phyloP scores from a whole-genome alignment of 257 asterid genomes.

The Marsdenia floribunda region DNA sequence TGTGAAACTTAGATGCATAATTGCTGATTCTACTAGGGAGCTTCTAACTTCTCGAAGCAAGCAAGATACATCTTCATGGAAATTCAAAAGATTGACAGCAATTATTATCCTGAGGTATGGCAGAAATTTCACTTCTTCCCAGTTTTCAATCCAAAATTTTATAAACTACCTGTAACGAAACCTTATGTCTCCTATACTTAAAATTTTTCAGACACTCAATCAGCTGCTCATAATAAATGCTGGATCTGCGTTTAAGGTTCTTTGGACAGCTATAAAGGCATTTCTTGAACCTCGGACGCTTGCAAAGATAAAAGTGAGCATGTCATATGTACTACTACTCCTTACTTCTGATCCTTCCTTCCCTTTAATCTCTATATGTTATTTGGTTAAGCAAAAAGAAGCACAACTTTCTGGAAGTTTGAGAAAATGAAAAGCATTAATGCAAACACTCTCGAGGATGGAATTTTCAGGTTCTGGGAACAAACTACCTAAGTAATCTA shows the following conservation, averaged over 20 bases:
- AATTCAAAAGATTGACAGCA: slow-evolving; percentile 70
- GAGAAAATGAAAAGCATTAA: background rate
- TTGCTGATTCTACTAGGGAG: slow-evolving; percentile 36
- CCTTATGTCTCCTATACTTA: slow-evolving; percentile 1
- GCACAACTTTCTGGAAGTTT: background rate
- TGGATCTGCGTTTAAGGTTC: slow-evolving; percentile 58
- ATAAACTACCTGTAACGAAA: background rate
- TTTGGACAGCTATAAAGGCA: slow-evolving; percentile 62
- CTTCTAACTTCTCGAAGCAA: slow-evolving; percentile 64
- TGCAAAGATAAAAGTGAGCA: slow-evolving; percentile 57
- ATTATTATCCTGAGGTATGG: slow-evolving; percentile 74
- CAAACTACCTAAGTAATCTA: slow-evolving; percentile 49
- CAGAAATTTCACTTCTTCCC: background rate
- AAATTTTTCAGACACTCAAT: slow-evolving; percentile 48
- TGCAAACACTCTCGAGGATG: slow-evolving; percentile 2
- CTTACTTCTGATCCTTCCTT: slow-evolving; percentile 3
- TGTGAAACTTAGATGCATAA: background rate
- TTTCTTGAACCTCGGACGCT: slow-evolving; percentile 66
- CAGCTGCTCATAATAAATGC: slow-evolving; percentile 63
- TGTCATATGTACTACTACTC: background rate
- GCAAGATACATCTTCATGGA: slow-evolving; percentile 63
- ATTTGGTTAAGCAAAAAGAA: background rate
- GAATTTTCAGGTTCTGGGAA: slow-evolving; percentile 57
- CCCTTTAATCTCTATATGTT: background rate
- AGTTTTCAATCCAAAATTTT: background rate